Conservation (phyloP, 352 stramenopile genomes). For the Pythium oligandrum region DNA sequence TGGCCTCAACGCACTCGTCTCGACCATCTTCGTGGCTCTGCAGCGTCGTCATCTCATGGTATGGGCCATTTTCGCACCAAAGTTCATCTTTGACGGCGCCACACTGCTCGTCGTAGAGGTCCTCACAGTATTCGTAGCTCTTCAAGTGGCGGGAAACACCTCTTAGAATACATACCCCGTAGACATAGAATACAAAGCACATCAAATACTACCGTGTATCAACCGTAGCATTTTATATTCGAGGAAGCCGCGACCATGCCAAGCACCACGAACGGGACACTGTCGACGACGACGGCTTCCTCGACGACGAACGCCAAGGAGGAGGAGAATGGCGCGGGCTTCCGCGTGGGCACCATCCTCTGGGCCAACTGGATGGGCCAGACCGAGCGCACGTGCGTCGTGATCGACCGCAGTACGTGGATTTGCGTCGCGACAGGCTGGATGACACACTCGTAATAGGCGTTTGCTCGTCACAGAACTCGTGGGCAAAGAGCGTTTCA, state of each 20-base stretch:
- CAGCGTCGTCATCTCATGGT: slow-evolving; percentile 90
- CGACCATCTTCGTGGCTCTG: slow-evolving; percentile 78
- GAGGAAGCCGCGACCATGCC: slow-evolving; percentile 7
- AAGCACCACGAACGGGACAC: slow-evolving; percentile 12
- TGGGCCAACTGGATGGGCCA: slow-evolving; percentile 73
- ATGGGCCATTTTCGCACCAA: slow-evolving; percentile 91
- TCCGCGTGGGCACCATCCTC: slow-evolving; percentile 53
- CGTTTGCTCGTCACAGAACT: slow-evolving; percentile 23
- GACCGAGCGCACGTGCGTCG: slow-evolving; percentile 71
- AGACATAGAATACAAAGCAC: slow-evolving; percentile 1
- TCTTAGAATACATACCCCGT: slow-evolving; percentile 7
- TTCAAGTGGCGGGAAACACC: neutral
- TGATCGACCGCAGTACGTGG: slow-evolving; percentile 70
- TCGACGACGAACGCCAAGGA: neutral
- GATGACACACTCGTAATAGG: neutral
- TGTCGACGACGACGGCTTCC: slow-evolving; percentile 4
- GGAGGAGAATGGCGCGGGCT: slow-evolving; percentile 25
- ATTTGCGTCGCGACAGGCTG: slow-evolving; percentile 1
- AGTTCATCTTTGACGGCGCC: slow-evolving; percentile 85
- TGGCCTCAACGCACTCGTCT: slow-evolving; percentile 53
- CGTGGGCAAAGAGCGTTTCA: slow-evolving; percentile 59
- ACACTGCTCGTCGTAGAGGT: slow-evolving; percentile 51
- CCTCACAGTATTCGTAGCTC: neutral
- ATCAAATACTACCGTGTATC: neutral
- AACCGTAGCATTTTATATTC: slow-evolving; percentile 5